Conservation (phyloP, 495 filamentous ascomycete genomes). For the Aspergillus saccharolyticus region DNA sequence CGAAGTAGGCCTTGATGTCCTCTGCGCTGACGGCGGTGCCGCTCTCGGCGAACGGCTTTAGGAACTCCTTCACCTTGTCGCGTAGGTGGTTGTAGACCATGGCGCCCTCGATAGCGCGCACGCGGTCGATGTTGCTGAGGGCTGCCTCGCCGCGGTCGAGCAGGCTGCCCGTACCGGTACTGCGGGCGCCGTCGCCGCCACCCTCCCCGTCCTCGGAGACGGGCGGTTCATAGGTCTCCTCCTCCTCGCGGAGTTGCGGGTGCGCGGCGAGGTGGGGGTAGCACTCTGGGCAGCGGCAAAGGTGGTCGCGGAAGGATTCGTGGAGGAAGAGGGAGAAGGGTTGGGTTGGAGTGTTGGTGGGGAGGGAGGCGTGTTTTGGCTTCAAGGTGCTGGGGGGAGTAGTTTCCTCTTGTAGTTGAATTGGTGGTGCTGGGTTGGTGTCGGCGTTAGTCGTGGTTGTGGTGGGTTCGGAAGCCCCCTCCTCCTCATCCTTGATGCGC, state of each 20-base stretch:
- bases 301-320: conserved; percentile 63
- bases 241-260: conserved; percentile 83
- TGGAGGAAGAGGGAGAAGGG: conserved; percentile 77
- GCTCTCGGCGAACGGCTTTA: conserved; percentile 88
- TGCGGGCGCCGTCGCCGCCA: conserved; percentile 37
- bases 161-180: conserved; percentile 64
- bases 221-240: conserved; percentile 87
- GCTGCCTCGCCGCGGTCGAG: conserved; percentile 88
- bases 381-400: no score
- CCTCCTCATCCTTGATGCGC: conserved; percentile 47
- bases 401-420: neutral
- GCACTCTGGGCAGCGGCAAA: conserved; percentile 76
- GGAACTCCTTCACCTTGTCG: conserved; percentile 87
- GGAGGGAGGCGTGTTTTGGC: conserved; percentile 39
- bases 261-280: conserved; percentile 66
- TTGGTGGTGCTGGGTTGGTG: neutral
- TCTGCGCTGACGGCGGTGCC: conserved; percentile 82
- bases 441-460: neutral
- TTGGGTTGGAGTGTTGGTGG: conserved; percentile 41
- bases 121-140: conserved; percentile 82
- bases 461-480: neutral
- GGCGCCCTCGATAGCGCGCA: conserved; percentile 89
- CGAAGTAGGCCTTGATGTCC: conserved; percentile 95
- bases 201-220: conserved; percentile 55
- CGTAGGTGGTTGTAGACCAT: conserved; percentile 96